Evolutionary conservation across 805 yeast genomes (phyloP), one percentile per base, ranked within the genome.

Genomic region (Candida khao-thaluensis): DNA sequence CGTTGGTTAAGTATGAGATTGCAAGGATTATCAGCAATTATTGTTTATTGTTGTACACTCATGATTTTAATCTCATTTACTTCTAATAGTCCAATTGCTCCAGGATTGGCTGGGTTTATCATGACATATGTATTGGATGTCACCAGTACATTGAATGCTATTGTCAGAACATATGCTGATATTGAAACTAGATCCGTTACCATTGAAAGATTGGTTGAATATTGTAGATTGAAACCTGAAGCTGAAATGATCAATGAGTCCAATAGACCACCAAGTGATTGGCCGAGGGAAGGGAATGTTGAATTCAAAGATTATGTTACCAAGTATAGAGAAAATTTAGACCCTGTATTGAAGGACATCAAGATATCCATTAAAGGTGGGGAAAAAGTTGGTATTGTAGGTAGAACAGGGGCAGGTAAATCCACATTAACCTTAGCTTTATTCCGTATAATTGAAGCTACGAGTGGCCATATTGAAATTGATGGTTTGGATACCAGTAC

Each of bases 391-490:
- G 98, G 98, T 45, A 89, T 90, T 61, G 97, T 91, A 41, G 98
- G 98, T 17, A 77, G 98, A 57, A 90, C 98, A 0, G 98, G 98
- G 47, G 97, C 97, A 2, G 98, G 98, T 48, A 89, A 89, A 60
- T 82, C 93, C 0, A 82, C 95, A 1, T 71, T 89, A 53, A 84
- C 95, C 0, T 64, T 87, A 53, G 93, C 96, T 0, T 64, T 89
- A 27, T 89, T 86, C 71, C 69, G 97, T 50, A 77, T 89, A 32
- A 85, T 90, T 52, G 96, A 90, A 61, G 76, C 84, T 2, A 78
- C 81, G 5, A 64, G 60, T 7, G 95, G 95, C n/a, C 60, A 66
- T 26, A 85, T 89, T 50, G 66, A 65, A 11, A 82, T 89, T 50
- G 96, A 90, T 64, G 79, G 75, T 18, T 55, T 86, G 11, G 64